Evolutionary conservation across 257 asterid species (phyloP).

Genomic region (Solanum pennellii): DNA sequence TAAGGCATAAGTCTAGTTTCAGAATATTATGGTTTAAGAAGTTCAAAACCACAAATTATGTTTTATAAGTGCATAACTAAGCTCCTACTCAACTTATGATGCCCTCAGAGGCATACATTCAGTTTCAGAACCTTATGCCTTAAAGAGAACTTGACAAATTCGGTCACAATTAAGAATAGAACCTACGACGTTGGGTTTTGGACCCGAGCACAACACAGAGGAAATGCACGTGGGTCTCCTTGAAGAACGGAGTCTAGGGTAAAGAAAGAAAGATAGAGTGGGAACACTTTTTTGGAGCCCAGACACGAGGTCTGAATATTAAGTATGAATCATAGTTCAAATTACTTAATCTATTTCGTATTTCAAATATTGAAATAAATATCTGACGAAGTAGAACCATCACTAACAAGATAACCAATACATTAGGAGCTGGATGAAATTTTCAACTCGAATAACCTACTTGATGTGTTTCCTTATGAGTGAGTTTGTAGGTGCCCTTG

Average conservation of each 20-base stretch:
- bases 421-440: too few relatives aligned
- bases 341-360: neutral
- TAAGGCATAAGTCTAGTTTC: neutral
- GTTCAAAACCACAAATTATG: neutral
- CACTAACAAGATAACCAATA: too few relatives aligned
- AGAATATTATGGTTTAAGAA: neutral
- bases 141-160: neutral
- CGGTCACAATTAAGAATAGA: neutral
- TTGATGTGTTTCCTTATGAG: too few relatives aligned
- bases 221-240: too few relatives aligned
- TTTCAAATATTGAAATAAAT: too few relatives aligned
- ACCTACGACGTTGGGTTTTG: too few relatives aligned
- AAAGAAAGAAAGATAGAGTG: too few relatives aligned
- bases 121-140: neutral
- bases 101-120: neutral
- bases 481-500: too few relatives aligned
- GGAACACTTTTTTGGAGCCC: too few relatives aligned
- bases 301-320: neutral
- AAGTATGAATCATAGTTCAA: neutral
- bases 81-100: neutral
- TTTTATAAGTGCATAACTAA: neutral
- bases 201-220: too few relatives aligned
- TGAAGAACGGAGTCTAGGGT: too few relatives aligned
- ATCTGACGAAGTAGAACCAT: neutral
- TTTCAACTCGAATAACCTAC: too few relatives aligned